Evolutionary conservation across 176 grass and related monocot species (phyloP).

Genomic region (Avena eriantha): DNA sequence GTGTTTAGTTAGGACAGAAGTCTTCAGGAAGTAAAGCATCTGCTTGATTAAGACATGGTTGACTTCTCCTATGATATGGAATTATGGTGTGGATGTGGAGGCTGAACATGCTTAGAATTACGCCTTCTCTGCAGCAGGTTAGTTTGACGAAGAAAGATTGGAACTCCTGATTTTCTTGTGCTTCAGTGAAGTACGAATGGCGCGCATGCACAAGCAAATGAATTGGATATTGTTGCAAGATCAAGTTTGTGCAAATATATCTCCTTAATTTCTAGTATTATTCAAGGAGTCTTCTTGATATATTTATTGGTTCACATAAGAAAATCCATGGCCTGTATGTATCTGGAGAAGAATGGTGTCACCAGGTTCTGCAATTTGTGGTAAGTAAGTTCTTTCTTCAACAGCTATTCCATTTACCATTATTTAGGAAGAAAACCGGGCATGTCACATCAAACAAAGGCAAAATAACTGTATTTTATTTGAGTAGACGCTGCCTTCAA

Average conservation of each 20-base stretch:
- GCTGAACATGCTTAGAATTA: not conserved
- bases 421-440: not conserved
- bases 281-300: not conserved
- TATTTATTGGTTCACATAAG: not conserved
- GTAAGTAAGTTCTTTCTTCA: not conserved
- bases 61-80: too few relatives aligned
- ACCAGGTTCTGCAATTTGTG: not conserved
- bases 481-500: not conserved
- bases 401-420: not conserved
- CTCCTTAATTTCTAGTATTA: not conserved
- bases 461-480: not conserved
- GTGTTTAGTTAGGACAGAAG: too few relatives aligned
- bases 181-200: not conserved
- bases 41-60: too few relatives aligned
- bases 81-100: not conserved
- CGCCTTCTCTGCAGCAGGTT: not conserved
- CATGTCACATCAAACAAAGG: not conserved
- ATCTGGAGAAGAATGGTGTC: not conserved
- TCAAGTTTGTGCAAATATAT: not conserved
- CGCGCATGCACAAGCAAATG: not conserved
- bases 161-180: conserved; percentile 1
- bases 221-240: not conserved
- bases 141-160: conserved; percentile 4
- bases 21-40: too few relatives aligned
- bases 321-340: not conserved